These are phyloP conservation scores for Triticum timopheevii DNA, from an alignment of 176 grass and related monocot species.

Conservation along the genomic window DNA sequence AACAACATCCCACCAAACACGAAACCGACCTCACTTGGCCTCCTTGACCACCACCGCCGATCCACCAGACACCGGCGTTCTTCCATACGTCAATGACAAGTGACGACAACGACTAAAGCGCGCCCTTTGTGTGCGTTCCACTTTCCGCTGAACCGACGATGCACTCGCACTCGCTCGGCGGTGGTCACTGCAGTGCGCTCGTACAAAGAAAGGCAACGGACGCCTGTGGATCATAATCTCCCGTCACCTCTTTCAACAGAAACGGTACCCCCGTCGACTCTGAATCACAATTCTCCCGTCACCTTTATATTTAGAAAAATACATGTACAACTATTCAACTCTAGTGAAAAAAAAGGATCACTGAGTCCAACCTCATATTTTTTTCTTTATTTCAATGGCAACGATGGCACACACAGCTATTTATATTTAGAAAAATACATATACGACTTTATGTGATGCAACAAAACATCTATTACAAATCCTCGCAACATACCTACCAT, in stretches of 20 bases:
- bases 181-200: neutral
- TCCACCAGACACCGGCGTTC: neutral
- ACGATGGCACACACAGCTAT: too few species aligned
- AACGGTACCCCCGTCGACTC: neutral
- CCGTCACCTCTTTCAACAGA: neutral
- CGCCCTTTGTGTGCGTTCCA: neutral
- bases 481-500: too few species aligned
- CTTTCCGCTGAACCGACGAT: neutral
- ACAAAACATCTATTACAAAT: too few species aligned
- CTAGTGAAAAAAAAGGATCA: too few species aligned
- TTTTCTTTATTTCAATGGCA: too few species aligned
- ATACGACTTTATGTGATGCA: too few species aligned
- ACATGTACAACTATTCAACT: too few species aligned
- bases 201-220: neutral
- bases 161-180: neutral
- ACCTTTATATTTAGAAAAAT: too few species aligned
- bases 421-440: too few species aligned
- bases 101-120: constrained; percentile 8
- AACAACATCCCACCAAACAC: constrained; percentile 25
- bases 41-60: neutral
- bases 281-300: too few species aligned
- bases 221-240: neutral
- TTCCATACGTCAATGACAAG: neutral
- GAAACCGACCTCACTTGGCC: too few species aligned
- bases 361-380: too few species aligned